Evolutionary conservation across 768 basidiomycete species (phyloP).

Genomic region (Lentinula boryana): DNA sequence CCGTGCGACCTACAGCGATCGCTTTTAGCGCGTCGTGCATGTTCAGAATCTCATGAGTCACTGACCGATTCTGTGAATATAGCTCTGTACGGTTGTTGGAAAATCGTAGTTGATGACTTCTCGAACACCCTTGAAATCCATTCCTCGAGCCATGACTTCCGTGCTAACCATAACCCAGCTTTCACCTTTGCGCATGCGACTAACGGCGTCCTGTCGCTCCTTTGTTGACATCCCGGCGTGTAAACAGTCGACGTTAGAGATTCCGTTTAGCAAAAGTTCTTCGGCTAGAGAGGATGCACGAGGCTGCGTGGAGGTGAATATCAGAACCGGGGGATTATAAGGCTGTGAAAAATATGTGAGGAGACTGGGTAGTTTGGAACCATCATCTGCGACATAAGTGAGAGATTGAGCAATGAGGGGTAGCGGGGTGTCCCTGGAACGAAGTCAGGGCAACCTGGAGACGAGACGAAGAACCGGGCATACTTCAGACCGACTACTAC

Average conservation of each 20-base stretch:
- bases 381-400: constrained; percentile 87
- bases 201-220: constrained; percentile 81
- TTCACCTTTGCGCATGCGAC: constrained; percentile 81
- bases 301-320: constrained; percentile 89
- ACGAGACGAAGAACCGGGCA: constrained; percentile 20
- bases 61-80: constrained; percentile 89
- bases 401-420: constrained; percentile 86
- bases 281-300: constrained; percentile 75
- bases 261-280: constrained; percentile 73
- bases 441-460: background rate
- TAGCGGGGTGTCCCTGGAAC: constrained; percentile 81
- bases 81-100: constrained; percentile 91
- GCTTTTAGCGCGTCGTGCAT: background rate
- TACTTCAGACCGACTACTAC: constrained; percentile 97
- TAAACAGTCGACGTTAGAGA: constrained; percentile 80
- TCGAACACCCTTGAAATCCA: constrained; percentile 93
- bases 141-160: constrained; percentile 96
- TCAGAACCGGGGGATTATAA: constrained; percentile 85
- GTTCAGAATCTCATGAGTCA: background rate
- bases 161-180: constrained; percentile 96
- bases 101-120: constrained; percentile 98
- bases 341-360: constrained; percentile 73
- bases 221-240: constrained; percentile 88
- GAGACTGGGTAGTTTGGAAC: constrained; percentile 90
- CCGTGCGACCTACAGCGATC: constrained; percentile 70